Conservation (phyloP, 78 protist genomes). For the Emiliania huxleyi region DNA sequence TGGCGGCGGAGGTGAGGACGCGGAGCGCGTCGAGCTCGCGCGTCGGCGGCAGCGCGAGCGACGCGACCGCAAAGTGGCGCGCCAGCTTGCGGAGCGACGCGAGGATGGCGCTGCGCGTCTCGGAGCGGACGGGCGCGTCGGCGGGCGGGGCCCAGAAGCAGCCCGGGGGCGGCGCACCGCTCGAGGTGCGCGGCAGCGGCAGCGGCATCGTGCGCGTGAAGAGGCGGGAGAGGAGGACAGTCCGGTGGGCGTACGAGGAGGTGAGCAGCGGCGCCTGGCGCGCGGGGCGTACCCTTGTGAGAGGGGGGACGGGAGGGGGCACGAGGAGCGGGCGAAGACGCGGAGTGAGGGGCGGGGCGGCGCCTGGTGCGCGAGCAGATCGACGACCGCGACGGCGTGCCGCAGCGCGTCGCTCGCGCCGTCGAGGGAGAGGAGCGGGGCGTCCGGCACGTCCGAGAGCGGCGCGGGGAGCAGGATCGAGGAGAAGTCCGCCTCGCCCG, state of each 20-base stretch:
- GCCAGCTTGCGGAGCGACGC: neutral
- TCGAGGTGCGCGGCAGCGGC: slow-evolving; percentile 10
- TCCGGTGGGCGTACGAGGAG: slow-evolving; percentile 12
- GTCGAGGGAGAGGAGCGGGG: neutral
- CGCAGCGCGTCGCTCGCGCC: neutral
- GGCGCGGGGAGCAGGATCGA: neutral
- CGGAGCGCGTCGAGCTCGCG: slow-evolving; percentile 53
- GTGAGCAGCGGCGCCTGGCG: neutral
- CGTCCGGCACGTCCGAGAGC: neutral
- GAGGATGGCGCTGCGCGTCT: slow-evolving; percentile 8
- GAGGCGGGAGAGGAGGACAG: slow-evolving; percentile 35
- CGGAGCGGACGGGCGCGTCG: neutral
- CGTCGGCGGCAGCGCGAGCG: neutral
- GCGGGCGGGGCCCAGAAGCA: neutral
- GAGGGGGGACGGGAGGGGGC: neutral
- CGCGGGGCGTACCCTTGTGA: no score
- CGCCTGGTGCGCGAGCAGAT: no score
- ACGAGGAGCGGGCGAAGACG: no score
- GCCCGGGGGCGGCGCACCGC: neutral
- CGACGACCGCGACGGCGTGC: no score
- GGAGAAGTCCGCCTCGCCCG: neutral
- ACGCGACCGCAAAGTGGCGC: slow-evolving; percentile 41
- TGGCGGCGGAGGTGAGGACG: slow-evolving; percentile 8
- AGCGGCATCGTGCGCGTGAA: slow-evolving; percentile 49
- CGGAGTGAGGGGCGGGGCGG: no score